Evolutionary conservation across 208 protist species (phyloP).

Genomic region (Leptomonas pyrrhocoris): DNA sequence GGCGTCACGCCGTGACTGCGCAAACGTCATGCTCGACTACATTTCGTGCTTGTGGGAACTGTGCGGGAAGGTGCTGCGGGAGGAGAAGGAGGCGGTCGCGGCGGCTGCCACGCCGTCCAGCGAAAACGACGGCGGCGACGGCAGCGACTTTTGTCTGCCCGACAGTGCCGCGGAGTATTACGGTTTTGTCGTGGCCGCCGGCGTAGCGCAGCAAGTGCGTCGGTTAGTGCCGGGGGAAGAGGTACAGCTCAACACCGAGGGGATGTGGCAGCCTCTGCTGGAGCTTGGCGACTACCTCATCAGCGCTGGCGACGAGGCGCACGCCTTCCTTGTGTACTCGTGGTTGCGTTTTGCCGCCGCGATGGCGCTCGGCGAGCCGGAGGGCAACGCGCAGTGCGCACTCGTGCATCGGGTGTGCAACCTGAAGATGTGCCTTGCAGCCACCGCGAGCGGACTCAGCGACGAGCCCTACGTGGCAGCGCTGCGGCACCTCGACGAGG

Average conservation of each 20-base stretch:
- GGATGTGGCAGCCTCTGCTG: slow-evolving; percentile 56
- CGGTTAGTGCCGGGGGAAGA: slow-evolving; percentile 34
- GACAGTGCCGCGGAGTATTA: slow-evolving; percentile 39
- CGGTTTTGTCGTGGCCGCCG: slow-evolving; percentile 37
- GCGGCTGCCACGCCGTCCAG: background rate
- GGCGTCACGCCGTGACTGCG: slow-evolving; percentile 43
- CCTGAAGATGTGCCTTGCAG: slow-evolving; percentile 30
- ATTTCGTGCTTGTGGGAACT: slow-evolving; percentile 65
- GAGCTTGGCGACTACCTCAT: slow-evolving; percentile 60
- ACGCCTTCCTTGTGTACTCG: slow-evolving; percentile 59
- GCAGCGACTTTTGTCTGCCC: slow-evolving; percentile 31
- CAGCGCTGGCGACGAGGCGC: slow-evolving; percentile 44
- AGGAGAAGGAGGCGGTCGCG: background rate
- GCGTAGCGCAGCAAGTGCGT: slow-evolving; percentile 31
- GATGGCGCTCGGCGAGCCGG: slow-evolving; percentile 37
- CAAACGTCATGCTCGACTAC: slow-evolving; percentile 68
- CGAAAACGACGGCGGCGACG: background rate
- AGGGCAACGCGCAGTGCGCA: slow-evolving; percentile 33
- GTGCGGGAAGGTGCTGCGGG: slow-evolving; percentile 14
- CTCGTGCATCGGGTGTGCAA: slow-evolving; percentile 40
- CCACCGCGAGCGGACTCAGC: slow-evolving; percentile 17
- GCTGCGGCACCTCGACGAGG: slow-evolving; percentile 7
- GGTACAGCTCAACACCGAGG: slow-evolving; percentile 53
- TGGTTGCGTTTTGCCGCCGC: slow-evolving; percentile 66
- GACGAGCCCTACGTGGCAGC: slow-evolving; percentile 24